A percentile compares a stretch with the other conserved stretches of the same genome.
phyloP scores from a whole-genome alignment of 169 alveolate species.

The Miamiensis avidus region DNA sequence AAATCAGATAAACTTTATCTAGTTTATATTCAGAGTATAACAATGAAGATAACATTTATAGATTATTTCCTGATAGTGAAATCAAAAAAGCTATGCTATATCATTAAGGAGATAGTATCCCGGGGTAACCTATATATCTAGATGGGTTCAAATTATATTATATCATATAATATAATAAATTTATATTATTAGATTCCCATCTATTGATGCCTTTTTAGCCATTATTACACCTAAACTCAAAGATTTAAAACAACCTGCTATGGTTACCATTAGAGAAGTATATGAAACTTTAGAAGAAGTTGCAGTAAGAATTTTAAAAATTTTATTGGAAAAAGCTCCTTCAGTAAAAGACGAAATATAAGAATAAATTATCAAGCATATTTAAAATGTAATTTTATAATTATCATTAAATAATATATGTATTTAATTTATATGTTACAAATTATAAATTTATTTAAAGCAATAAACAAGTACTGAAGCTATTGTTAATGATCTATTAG shows the following conservation, averaged over 20 bases:
- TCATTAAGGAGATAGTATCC: conserved; percentile 98
- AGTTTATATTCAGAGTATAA: conserved; percentile 60
- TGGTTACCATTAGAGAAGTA: conserved; percentile 51
- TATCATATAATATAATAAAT: too few species aligned
- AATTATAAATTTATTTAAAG: conserved; percentile 24
- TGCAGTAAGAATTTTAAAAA: conserved; percentile 57
- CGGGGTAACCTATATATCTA: conserved; percentile 77
- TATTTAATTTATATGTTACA: neutral
- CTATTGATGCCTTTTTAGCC: conserved; percentile 69
- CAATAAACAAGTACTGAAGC: conserved; percentile 36
- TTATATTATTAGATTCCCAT: conserved; percentile 74
- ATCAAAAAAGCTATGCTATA: conserved; percentile 94
- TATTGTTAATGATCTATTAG: conserved; percentile 41
- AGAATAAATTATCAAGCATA: conserved; percentile 28
- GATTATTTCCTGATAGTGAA: conserved; percentile 87
- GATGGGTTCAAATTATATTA: too few species aligned
- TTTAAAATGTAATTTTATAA: conserved; percentile 25
- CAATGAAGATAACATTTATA: conserved; percentile 2
- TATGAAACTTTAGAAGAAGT: conserved; percentile 55
- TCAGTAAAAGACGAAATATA: conserved; percentile 35
- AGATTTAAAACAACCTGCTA: conserved; percentile 63
- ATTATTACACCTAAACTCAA: conserved; percentile 64
- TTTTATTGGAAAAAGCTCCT: conserved; percentile 52
- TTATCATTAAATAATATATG: neutral
- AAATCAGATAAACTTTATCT: conserved; percentile 64